Percentiles rank a stretch among this genome's conserved stretches.
Evolutionary conservation across 129 eudicot species (phyloP).

Genomic region (Flaveria bidentis): DNA sequence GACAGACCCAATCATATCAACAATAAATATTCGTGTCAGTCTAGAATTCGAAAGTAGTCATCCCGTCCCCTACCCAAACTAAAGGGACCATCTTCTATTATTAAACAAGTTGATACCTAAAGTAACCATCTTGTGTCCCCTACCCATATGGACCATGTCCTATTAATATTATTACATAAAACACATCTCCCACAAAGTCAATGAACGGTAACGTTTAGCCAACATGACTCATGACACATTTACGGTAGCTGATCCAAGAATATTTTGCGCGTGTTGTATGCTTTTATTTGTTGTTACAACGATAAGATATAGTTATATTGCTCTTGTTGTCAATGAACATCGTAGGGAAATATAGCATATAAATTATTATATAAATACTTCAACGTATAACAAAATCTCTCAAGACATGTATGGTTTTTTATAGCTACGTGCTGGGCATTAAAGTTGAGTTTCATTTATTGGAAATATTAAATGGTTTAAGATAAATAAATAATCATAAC

Average conservation of each 20-base stretch:
- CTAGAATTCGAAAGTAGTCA: background rate
- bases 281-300: background rate
- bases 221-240: background rate
- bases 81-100: too few relatives aligned
- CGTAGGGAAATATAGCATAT: too few relatives aligned
- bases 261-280: too few relatives aligned
- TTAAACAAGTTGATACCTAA: too few relatives aligned
- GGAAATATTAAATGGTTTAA: background rate
- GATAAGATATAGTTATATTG: background rate
- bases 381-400: background rate
- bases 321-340: background rate
- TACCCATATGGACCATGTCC: background rate
- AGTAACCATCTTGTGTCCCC: background rate
- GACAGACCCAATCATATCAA: background rate
- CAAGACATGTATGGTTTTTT: slow-evolving; percentile 7
- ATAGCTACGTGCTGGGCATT: slow-evolving; percentile 31
- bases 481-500: background rate
- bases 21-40: background rate
- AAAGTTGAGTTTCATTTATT: slow-evolving; percentile 17
- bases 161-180: background rate
- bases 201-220: background rate
- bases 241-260: too few relatives aligned
- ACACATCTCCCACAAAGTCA: background rate
- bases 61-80: background rate
- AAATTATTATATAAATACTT: background rate